A percentile compares a stretch with the other conserved stretches of the same genome.
phyloP scores from a whole-genome alignment of 441 rosid species.

The Euphorbia celastroides region DNA sequence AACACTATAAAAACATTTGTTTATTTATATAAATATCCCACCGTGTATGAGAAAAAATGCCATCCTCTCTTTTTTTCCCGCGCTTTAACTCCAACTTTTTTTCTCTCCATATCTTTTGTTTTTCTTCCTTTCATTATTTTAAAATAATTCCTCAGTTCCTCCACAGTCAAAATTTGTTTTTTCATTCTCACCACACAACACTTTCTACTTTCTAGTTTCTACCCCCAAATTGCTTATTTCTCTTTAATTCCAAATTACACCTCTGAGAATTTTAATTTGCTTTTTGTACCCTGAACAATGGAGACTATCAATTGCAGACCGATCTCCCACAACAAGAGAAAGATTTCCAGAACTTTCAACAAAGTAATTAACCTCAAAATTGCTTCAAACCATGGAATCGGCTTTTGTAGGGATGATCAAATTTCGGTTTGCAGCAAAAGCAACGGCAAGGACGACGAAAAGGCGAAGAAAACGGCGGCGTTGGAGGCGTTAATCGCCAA shows the following conservation, averaged over 20 bases:
- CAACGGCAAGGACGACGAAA: constrained; percentile 14
- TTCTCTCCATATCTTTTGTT: background rate
- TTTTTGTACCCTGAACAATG: constrained; percentile 25
- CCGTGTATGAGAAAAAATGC: too few relatives aligned
- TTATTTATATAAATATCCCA: too few relatives aligned
- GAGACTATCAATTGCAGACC: constrained; percentile 55
- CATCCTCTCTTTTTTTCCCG: constrained; percentile 28
- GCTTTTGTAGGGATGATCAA: constrained; percentile 47
- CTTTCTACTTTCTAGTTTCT: constrained; percentile 22
- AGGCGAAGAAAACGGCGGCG: constrained; percentile 40
- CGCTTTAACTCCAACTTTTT: constrained; percentile 32
- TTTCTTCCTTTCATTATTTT: background rate
- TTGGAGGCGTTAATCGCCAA: constrained; percentile 64
- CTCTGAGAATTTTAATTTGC: background rate
- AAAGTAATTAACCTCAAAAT: constrained; percentile 57
- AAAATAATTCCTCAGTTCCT: background rate
- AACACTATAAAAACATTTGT: too few relatives aligned
- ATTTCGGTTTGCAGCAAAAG: constrained; percentile 3
- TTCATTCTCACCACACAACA: background rate
- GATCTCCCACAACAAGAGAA: constrained; percentile 43
- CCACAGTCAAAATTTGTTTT: constrained; percentile 32
- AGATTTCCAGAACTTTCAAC: constrained; percentile 57
- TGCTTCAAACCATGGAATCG: constrained; percentile 60
- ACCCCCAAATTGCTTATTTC: constrained; percentile 1
- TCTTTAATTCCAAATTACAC: constrained; percentile 17